phyloP scores from a whole-genome alignment of 768 basidiomycete species.

The Asterophora parasitica region DNA sequence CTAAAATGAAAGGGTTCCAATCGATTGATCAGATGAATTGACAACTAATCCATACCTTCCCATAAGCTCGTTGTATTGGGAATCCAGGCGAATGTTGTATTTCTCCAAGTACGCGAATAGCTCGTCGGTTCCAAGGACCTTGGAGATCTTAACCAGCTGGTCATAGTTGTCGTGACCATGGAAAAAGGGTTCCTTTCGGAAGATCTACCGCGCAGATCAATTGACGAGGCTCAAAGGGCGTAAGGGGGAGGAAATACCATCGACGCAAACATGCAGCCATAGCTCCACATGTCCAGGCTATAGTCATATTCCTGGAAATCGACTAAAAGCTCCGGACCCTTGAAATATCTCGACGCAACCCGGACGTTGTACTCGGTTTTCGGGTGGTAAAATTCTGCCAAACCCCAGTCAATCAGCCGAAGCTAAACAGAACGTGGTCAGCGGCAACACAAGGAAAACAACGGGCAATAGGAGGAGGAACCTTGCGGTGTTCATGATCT shows the following conservation, averaged over 20 bases:
- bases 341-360: conserved; percentile 96
- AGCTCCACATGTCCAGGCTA: conserved; percentile 97
- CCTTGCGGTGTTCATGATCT: conserved; percentile 95
- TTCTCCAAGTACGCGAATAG: conserved; percentile 89
- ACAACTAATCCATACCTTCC: conserved; percentile 51
- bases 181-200: conserved; percentile 99
- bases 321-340: conserved; percentile 93
- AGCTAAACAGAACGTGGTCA: conserved; percentile 44
- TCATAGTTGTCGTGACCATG: conserved; percentile 99
- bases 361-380: conserved; percentile 98
- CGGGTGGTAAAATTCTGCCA: conserved; percentile 98
- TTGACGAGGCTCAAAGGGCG: conserved; percentile 9
- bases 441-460: too few species aligned
- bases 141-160: conserved; percentile 96
- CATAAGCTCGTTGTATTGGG: conserved; percentile 94
- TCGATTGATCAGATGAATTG: conserved; percentile 2
- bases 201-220: conserved; percentile 59
- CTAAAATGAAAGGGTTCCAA: conserved; percentile 31
- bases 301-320: conserved; percentile 99
- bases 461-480: conserved; percentile 25
- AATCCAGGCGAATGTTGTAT: conserved; percentile 92
- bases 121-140: conserved; percentile 96
- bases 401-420: conserved; percentile 96
- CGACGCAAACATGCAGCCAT: conserved; percentile 97
- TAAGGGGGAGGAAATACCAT: conserved; percentile 56